Conservation (phyloP, 2,329 filamentous ascomycete species). For the Diplodia corticola region DNA sequence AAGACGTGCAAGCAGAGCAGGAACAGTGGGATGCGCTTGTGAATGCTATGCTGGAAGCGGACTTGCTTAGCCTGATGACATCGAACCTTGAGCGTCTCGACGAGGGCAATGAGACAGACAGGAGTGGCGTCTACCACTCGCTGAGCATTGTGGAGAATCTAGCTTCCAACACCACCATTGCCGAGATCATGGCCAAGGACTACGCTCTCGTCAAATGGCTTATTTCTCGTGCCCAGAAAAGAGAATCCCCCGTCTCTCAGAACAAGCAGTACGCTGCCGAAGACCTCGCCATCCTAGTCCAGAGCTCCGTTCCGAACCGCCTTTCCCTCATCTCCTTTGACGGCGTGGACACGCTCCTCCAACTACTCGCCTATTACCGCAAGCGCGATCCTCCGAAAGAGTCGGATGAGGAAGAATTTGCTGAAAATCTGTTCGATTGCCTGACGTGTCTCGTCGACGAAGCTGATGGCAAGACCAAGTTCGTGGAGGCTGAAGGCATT, state of each 20-base stretch:
- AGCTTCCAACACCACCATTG: slow-evolving; percentile 67
- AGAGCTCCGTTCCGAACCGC: slow-evolving; percentile 69
- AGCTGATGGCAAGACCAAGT: slow-evolving; percentile 71
- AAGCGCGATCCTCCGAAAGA: slow-evolving; percentile 83
- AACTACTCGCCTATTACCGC: slow-evolving; percentile 81
- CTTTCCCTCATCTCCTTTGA: slow-evolving; percentile 63
- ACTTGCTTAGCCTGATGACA: slow-evolving; percentile 71
- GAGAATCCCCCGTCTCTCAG: slow-evolving; percentile 71
- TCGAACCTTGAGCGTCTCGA: slow-evolving; percentile 79
- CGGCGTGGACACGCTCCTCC: slow-evolving; percentile 76
- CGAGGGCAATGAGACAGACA: slow-evolving; percentile 70
- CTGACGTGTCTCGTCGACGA: slow-evolving; percentile 80
- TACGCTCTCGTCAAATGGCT: slow-evolving; percentile 74
- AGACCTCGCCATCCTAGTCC: slow-evolving; percentile 83
- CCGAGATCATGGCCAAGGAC: slow-evolving; percentile 71
- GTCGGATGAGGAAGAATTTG: slow-evolving; percentile 88
- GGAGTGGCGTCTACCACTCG: slow-evolving; percentile 82
- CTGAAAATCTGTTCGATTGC: slow-evolving; percentile 89
- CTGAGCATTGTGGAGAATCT: slow-evolving; percentile 82
- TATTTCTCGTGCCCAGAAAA: slow-evolving; percentile 67
- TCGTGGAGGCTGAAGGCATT: slow-evolving; percentile 86
- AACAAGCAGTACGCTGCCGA: slow-evolving; percentile 97
- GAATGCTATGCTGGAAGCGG: slow-evolving; percentile 60
- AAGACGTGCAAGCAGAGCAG: slow-evolving; percentile 81
- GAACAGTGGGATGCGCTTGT: slow-evolving; percentile 79